Conservation (phyloP, 768 basidiomycete species). For the Auricularia heimuer region DNA sequence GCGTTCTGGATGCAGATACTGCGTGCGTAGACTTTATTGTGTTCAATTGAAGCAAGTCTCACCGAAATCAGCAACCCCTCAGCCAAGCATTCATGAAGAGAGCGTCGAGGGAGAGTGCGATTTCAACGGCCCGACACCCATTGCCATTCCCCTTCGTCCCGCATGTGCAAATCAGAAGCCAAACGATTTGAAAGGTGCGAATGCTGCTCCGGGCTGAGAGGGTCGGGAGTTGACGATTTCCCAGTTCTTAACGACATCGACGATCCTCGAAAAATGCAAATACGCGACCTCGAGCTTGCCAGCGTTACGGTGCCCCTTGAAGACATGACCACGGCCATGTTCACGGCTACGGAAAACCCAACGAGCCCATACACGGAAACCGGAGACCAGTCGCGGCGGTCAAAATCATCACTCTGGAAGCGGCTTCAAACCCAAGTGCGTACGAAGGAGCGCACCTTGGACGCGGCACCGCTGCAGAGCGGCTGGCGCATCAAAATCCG, state of each 20-base stretch:
- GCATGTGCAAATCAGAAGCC: too few relatives aligned
- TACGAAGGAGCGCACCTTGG: background rate
- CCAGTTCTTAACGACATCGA: background rate
- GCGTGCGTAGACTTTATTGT: background rate
- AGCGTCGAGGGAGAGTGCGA: background rate
- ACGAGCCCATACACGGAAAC: background rate
- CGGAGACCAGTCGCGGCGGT: background rate
- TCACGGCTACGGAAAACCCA: background rate
- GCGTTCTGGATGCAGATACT: background rate
- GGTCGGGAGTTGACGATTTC: background rate
- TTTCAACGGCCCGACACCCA: too few relatives aligned
- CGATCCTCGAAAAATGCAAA: background rate
- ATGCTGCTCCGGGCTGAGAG: background rate
- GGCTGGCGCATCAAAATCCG: background rate
- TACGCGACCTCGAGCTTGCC: background rate
- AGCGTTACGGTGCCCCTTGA: background rate
- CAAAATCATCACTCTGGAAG: background rate
- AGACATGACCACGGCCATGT: background rate
- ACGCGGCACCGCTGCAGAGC: background rate
- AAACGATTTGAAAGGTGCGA: too few relatives aligned
- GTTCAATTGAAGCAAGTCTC: background rate
- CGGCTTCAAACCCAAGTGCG: background rate
- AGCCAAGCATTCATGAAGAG: background rate
- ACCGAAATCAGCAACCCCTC: background rate
- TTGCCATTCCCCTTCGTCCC: too few relatives aligned